Evolutionary conservation across 352 stramenopile genomes (phyloP), one percentile per base, ranked within the genome.

Genomic region (Globisporangium megalacanthum): DNA sequence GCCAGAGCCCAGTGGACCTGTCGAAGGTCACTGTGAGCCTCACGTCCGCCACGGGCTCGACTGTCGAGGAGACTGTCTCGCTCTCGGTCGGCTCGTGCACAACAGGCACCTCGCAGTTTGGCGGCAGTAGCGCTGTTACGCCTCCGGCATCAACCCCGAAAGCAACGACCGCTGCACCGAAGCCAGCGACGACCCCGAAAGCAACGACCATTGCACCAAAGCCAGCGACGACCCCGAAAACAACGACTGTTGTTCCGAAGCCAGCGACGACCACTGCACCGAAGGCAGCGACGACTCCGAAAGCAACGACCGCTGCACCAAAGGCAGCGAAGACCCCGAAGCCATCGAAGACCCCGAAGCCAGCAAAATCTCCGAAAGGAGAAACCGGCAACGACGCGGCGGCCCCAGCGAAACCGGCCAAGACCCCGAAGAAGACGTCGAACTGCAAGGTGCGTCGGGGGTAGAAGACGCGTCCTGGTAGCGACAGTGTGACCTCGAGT

Each of bases 1-100:
- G 61, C 31, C 19, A 62, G 39, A 50, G 42, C 5, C 25, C 60
- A 35, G 47, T 56, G 6, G 67, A 86, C 56, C 67, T 83, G 5
- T 72, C 66, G n/a, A 59, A 64, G 6, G 64, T 78, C 6, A 68
- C 76, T 22, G 64, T 89, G 13, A 58, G 57, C 2, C 73, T 92
- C 52, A 85, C 77, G 6, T 89, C 79, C 13, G 54, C 79, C 33
- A 66, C 61, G 51, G 81, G 77, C 14, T 68, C 87, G 39, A 73
- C 75, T 29, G 77, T 88, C 51, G 60, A 68, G 7, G 79, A 78
- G 29, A 79, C 72, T 0, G 81, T 86, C 22, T 70, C 77, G 37
- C 70, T 90, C 46, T 69, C 62, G n/a, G 68, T 53, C 25, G 71
- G 70, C 14, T 61, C 62, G 39, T 86, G 73, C 54, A 73, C 69